Evolutionary conservation across 2,329 filamentous ascomycete genomes (phyloP).

Genomic region (Aspergillus niger): DNA sequence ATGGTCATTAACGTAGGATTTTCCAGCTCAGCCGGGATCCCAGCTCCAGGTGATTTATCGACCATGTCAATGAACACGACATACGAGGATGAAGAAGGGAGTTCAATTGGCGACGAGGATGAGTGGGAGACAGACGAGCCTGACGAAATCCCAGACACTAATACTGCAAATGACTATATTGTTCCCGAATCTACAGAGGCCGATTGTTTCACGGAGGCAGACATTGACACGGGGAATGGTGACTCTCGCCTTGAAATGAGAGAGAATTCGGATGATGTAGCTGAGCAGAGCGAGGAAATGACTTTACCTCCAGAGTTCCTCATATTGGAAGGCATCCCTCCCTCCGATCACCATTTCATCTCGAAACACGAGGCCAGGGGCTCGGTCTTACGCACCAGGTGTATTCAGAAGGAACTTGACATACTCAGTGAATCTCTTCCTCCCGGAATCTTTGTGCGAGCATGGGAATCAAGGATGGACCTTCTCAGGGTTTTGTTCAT

Average conservation of each 20-base stretch:
- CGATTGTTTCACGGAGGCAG: constrained; percentile 2
- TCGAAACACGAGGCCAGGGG: constrained; percentile 27
- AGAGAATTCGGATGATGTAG: not conserved
- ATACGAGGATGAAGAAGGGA: constrained; percentile 32
- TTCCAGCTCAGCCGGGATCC: constrained; percentile 6
- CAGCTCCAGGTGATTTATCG: not conserved
- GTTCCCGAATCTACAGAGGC: constrained; percentile 14
- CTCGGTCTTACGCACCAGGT: constrained; percentile 41
- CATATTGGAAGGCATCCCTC: constrained; percentile 47
- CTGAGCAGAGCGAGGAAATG: no score
- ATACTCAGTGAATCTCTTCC: constrained; percentile 59
- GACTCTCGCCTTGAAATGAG: not conserved
- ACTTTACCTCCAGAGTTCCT: constrained; percentile 35
- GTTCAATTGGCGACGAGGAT: constrained; percentile 45
- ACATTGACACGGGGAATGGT: not conserved
- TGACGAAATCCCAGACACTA: constrained; percentile 32
- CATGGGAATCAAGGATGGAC: constrained; percentile 62
- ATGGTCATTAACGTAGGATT: constrained; percentile 44
- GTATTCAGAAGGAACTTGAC: constrained; percentile 59
- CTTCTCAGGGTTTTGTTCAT: constrained; percentile 61
- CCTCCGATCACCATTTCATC: constrained; percentile 47
- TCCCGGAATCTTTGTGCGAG: constrained; percentile 58
- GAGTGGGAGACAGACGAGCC: constrained; percentile 41
- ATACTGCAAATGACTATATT: constrained; percentile 22
- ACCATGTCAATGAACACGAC: constrained; percentile 27